These are phyloP conservation scores for Emergomyces pasteurianus DNA, from an alignment of 2,329 filamentous ascomycete species.

Conservation along the genomic window DNA sequence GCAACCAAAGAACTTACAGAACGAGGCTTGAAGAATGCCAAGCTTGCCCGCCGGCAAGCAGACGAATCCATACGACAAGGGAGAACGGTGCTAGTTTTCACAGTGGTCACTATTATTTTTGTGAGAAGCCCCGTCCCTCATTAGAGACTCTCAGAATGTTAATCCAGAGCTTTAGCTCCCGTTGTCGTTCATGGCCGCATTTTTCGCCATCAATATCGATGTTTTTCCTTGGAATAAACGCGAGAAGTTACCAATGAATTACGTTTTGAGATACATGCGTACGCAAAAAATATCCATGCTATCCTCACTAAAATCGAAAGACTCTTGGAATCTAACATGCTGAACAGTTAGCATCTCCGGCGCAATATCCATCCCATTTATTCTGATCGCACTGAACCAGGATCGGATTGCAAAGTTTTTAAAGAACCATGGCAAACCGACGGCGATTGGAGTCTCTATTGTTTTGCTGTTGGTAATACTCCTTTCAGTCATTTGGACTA, in stretches of 20 bases:
- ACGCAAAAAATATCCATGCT: background rate
- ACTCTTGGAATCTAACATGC: background rate
- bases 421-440: background rate
- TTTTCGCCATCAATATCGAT: slow-evolving; percentile 44
- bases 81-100: slow-evolving; percentile 48
- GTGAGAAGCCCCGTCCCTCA: background rate
- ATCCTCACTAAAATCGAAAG: too few species aligned
- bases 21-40: background rate
- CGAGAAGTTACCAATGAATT: slow-evolving; percentile 2
- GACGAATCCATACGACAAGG: slow-evolving; percentile 47
- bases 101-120: slow-evolving; percentile 48
- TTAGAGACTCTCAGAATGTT: background rate
- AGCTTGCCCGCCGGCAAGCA: slow-evolving; percentile 42
- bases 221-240: slow-evolving; percentile 30
- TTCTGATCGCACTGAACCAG: slow-evolving; percentile 6
- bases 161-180: slow-evolving; percentile 25
- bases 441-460: background rate
- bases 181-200: slow-evolving; percentile 42
- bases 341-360: slow-evolving; percentile 6
- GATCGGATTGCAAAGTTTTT: slow-evolving; percentile 5
- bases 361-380: slow-evolving; percentile 6
- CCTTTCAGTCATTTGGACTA: slow-evolving; percentile 5
- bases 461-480: background rate
- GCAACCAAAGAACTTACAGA: background rate
- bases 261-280: slow-evolving; percentile 4